These are phyloP conservation scores for Ophiosphaerella korrae DNA, from an alignment of 2,329 filamentous ascomycete species.

Conservation along the genomic window DNA sequence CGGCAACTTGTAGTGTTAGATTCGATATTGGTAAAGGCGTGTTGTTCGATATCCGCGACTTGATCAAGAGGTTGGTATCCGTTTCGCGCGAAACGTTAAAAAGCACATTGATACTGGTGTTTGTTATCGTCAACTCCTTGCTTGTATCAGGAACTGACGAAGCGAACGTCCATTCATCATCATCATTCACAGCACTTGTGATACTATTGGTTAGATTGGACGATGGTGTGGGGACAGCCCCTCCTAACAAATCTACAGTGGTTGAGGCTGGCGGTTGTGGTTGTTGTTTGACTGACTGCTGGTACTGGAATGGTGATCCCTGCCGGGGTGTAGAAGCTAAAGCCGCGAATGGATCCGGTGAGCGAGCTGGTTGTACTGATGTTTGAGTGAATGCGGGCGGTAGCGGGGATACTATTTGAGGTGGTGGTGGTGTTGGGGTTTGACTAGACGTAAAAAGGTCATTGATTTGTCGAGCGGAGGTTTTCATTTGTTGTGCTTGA, in stretches of 20 bases:
- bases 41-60: slow-evolving; percentile 84
- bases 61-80: slow-evolving; percentile 67
- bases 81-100: slow-evolving; percentile 70
- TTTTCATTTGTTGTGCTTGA: slow-evolving; percentile 47
- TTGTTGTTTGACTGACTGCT: slow-evolving; percentile 48
- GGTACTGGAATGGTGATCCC: slow-evolving; percentile 56
- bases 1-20: slow-evolving; percentile 88
- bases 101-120: slow-evolving; percentile 72
- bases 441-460: slow-evolving; percentile 62
- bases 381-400: slow-evolving; percentile 47
- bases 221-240: slow-evolving; percentile 30
- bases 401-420: slow-evolving; percentile 54
- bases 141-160: slow-evolving; percentile 79
- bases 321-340: slow-evolving; percentile 60
- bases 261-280: slow-evolving; percentile 33
- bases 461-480: slow-evolving; percentile 58
- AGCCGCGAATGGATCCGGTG: slow-evolving; percentile 65
- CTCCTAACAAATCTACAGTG: slow-evolving; percentile 45
- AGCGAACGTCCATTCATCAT: slow-evolving; percentile 94
- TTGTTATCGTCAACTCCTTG: slow-evolving; percentile 70
- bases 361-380: slow-evolving; percentile 41
- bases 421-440: slow-evolving; percentile 33
- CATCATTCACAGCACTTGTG: slow-evolving; percentile 70
- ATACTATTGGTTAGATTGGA: slow-evolving; percentile 35
- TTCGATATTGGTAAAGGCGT: slow-evolving; percentile 73